A percentile compares a stretch with the other conserved stretches of the same genome.
Conservation (phyloP, 139 green algal genomes). For the Pleodorina starrii region DNA sequence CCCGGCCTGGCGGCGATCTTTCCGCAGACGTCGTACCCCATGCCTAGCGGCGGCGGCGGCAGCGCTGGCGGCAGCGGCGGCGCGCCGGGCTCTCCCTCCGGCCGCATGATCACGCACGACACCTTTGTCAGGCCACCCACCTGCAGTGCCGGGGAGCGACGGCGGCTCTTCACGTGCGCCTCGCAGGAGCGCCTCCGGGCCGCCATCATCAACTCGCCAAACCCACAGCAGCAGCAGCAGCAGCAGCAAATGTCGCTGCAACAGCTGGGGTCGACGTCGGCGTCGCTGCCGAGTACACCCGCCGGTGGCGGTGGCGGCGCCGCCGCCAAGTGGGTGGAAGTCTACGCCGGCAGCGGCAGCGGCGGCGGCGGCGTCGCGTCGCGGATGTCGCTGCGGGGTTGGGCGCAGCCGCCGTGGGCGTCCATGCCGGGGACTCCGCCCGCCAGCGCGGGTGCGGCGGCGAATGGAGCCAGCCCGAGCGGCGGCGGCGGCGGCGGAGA, state of each 20-base stretch:
- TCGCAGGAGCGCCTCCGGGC: background rate
- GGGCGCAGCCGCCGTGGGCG: too few species aligned
- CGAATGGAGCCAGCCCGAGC: background rate
- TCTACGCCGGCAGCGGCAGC: too few species aligned
- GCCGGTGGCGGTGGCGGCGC: background rate
- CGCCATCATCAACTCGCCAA: background rate
- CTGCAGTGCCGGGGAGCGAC: background rate
- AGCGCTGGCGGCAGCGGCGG: background rate
- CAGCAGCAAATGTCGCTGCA: too few species aligned
- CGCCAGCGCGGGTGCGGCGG: background rate
- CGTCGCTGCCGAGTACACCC: too few species aligned
- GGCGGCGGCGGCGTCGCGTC: too few species aligned
- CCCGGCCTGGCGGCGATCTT: background rate
- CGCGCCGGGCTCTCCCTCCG: background rate
- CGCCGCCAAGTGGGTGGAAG: background rate
- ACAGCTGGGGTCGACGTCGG: too few species aligned
- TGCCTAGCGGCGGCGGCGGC: background rate
- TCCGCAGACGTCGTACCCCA: background rate
- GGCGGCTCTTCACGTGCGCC: conserved; percentile 7
- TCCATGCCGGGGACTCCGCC: too few species aligned
- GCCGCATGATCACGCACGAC: conserved; percentile 16
- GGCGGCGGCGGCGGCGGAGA: background rate
- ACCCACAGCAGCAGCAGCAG: too few species aligned
- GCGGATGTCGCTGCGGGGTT: too few species aligned
- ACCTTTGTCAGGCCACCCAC: background rate